These are phyloP conservation scores for Yarrowia sp. DNA, from an alignment of 805 yeast species.

Conservation along the genomic window DNA sequence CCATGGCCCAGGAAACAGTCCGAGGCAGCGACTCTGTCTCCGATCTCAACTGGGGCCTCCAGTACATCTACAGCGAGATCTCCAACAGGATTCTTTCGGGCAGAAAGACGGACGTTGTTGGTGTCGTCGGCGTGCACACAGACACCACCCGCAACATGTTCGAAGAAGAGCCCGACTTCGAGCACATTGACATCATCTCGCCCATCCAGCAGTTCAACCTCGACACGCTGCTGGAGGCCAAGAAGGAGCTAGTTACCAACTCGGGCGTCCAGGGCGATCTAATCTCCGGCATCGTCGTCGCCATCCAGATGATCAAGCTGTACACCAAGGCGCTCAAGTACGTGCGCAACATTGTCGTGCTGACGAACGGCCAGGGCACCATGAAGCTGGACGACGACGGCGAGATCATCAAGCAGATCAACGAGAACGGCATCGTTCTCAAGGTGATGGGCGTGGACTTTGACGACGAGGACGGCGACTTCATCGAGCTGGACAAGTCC, in stretches of 20 bases:
- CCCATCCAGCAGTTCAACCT: slow-evolving; percentile 26
- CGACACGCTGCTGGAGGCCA: slow-evolving; percentile 20
- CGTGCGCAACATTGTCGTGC: slow-evolving; percentile 42
- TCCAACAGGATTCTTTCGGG: slow-evolving; percentile 34
- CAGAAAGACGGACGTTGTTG: slow-evolving; percentile 36
- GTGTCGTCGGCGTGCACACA: slow-evolving; percentile 34
- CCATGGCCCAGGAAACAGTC: slow-evolving; percentile 33
- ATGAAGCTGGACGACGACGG: slow-evolving; percentile 15
- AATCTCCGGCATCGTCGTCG: slow-evolving; percentile 38
- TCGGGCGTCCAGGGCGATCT: slow-evolving; percentile 23
- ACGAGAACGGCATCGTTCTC: slow-evolving; percentile 27
- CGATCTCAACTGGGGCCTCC: slow-evolving; percentile 35
- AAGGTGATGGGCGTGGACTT: slow-evolving; percentile 30
- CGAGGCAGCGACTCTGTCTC: slow-evolving; percentile 22
- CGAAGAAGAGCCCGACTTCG: not conserved
- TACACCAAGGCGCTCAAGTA: slow-evolving; percentile 38
- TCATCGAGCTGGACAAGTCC: not conserved
- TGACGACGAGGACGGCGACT: slow-evolving; percentile 22
- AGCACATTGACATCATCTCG: not conserved
- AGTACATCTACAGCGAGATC: slow-evolving; percentile 46
- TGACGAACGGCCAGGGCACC: slow-evolving; percentile 36
- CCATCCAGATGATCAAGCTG: slow-evolving; percentile 39
- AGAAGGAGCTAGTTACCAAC: slow-evolving; percentile 24
- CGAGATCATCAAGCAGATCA: slow-evolving; percentile 25
- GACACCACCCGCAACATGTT: slow-evolving; percentile 27